Evolutionary conservation across 2,329 filamentous ascomycete species (phyloP), one percentile per base, ranked within the genome.

Genomic region (Aaosphaeria pasadenensis): DNA sequence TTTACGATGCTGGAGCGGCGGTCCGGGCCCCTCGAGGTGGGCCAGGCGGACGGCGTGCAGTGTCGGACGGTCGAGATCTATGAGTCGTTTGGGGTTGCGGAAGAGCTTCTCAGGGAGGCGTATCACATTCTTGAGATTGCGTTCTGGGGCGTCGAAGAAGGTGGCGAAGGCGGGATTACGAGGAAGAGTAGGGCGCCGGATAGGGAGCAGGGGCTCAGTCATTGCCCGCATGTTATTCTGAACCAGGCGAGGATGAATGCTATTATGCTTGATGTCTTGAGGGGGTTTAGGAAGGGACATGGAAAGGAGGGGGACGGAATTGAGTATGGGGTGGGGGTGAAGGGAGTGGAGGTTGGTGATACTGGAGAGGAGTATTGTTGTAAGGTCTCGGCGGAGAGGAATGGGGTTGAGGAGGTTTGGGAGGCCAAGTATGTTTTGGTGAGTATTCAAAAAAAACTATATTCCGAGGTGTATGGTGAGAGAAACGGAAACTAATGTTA

Each of bases 41-140:
- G 83, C 3, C 82, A 87, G 64, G 85, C 84, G 11, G 84, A 88
- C 53, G 81, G 81, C 1, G 71, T 86, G 2, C 83, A 88, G 67
- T 81, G 79, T 53, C 81, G 85, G 1, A 87, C 83, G 0, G 73
- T 88, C 2, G 84, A 90, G 65, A 87, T 89, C n/a, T 81, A 89
- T 47, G 84, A 90, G 56, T 83, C 80, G 5, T 86, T 90, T 52
- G 85, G 82, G 1, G 77, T 90, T 39, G 82, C 75, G 1, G 80
- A 88, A 50, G 74, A 79, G 6, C 75, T 80, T 3, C 81, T 84
- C 72, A 80, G 82, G 24, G 85, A 88, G 56, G 77, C 80, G 2
- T 86, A 86, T 58, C 83, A 84, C 57, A 81, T 88, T 63, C 72
- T 86, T 3, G 86, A 87, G 69, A 81, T 87, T 13, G 73, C 72